Evolutionary conservation across 495 filamentous ascomycete genomes (phyloP).

Genomic region (Neurospora sp.): DNA sequence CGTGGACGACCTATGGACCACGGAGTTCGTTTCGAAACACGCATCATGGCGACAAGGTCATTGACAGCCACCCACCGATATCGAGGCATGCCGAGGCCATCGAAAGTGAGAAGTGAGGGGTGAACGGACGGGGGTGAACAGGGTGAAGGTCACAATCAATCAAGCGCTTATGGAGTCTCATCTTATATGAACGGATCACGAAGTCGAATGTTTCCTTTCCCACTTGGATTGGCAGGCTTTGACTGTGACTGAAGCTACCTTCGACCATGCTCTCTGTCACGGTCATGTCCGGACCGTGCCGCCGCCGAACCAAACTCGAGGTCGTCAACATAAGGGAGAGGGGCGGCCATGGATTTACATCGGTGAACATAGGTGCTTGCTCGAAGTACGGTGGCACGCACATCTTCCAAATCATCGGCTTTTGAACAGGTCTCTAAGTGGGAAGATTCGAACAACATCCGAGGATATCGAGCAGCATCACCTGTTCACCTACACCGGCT

Average conservation of each 20-base stretch:
- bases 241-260: neutral
- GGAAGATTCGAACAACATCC: neutral
- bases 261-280: neutral
- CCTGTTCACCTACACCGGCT: neutral
- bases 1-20: neutral
- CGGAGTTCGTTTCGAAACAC: neutral
- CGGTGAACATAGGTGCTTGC: neutral
- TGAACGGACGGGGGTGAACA: neutral
- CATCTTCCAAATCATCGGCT: neutral
- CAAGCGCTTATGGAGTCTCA: neutral
- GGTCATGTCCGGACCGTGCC: neutral
- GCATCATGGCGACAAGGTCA: neutral
- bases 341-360: neutral
- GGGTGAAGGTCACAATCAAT: neutral
- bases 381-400: neutral
- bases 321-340: neutral
- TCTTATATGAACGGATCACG: neutral
- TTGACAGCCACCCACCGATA: neutral
- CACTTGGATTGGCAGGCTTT: neutral
- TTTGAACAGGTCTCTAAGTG: neutral
- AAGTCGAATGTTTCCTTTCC: neutral
- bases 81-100: neutral
- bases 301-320: neutral
- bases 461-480: neutral
- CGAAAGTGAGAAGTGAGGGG: neutral